Percentiles rank a stretch among this genome's conserved stretches.
Evolutionary conservation across 129 eudicot genomes (phyloP).

Genomic region (Erigeron canadensis): DNA sequence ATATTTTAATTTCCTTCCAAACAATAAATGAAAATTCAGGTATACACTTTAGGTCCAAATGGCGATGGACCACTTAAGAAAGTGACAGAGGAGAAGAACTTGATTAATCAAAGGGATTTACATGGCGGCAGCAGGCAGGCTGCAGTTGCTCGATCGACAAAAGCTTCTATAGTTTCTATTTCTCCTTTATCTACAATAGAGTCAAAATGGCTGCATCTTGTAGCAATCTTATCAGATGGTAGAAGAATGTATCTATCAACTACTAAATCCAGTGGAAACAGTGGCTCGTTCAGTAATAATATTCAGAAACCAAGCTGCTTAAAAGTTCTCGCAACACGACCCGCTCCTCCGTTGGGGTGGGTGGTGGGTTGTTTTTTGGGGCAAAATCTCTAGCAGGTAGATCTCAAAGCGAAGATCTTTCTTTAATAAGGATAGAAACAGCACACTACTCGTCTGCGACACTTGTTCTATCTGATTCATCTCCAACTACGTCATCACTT

Average conservation of each 20-base stretch:
- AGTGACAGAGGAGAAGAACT: conserved; percentile 86
- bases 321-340: conserved; percentile 84
- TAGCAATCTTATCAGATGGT: conserved; percentile 95
- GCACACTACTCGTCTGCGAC: conserved; percentile 88
- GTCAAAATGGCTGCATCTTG: conserved; percentile 93
- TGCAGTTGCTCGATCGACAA: conserved; percentile 62
- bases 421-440: conserved; percentile 84
- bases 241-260: conserved; percentile 96
- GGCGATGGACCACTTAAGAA: conserved; percentile 93
- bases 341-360: conserved; percentile 88
- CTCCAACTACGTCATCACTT: conserved; percentile 88
- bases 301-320: conserved; percentile 77
- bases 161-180: conserved; percentile 80
- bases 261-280: conserved; percentile 61
- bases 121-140: conserved; percentile 61
- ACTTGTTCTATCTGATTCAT: conserved; percentile 88
- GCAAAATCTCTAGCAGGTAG: conserved; percentile 70
- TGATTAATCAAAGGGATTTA: conserved; percentile 77
- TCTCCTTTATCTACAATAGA: conserved; percentile 90
- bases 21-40: conserved; percentile 74
- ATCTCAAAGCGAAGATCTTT: conserved; percentile 74
- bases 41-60: conserved; percentile 66
- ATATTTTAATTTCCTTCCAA: not conserved
- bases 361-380: conserved; percentile 77
- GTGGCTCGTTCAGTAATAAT: conserved; percentile 49